Base-by-base conservation (phyloP, 768 basidiomycete species). In the Trametes gibbosa region DNA sequence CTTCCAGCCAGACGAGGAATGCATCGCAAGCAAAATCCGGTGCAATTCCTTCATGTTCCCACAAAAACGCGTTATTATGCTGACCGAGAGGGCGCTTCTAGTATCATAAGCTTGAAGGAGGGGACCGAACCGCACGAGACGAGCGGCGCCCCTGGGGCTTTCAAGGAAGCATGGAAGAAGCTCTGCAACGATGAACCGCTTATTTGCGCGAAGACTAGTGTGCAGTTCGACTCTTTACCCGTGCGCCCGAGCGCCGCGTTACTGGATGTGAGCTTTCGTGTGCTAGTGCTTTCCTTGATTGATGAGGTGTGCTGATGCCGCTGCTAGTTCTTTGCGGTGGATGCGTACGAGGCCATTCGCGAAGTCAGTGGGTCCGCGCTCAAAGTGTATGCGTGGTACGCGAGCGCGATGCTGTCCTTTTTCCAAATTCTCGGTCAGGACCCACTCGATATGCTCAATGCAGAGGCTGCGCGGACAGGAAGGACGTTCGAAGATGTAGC, bases 161-260 rank as follows among this genome's bases (percentile, higher is more conserved):
- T 63, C 34, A 45, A 46, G 10, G 41, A 49, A 7, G 58, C 58
- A 0, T 65, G 59, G 47, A 17, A 24, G 13, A 17, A 21, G 21
- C 48, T 65, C 14, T n/a, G 60, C 14, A 27, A 57, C 5, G 47
- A 27, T 2, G 13, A 56, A 29, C 56, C 64, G 21, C 23, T 63
- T 13, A 32, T 35, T 24, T 65, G 64, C 49, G 41, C 49, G 23
- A 48, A 65, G 46, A 60, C 61, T 2, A 50, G 35, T 3, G 29
- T n/a, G 21, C 23, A 52, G 17, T 42, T 50, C 41, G 50, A 53
- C 5, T 5, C 62, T 13, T 12, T 52, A 21, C 52, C 19, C 9
- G 23, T 42, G 2, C 47, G 10, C 12, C 37, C 49, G 2, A 23
- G 51, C 3, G 56, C 57, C 25, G 53, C 46, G 37, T 42, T 56